Evolutionary conservation across 805 yeast species (phyloP), one percentile per base, ranked within the genome.

Genomic region (Metschnikowia corniflorae): DNA sequence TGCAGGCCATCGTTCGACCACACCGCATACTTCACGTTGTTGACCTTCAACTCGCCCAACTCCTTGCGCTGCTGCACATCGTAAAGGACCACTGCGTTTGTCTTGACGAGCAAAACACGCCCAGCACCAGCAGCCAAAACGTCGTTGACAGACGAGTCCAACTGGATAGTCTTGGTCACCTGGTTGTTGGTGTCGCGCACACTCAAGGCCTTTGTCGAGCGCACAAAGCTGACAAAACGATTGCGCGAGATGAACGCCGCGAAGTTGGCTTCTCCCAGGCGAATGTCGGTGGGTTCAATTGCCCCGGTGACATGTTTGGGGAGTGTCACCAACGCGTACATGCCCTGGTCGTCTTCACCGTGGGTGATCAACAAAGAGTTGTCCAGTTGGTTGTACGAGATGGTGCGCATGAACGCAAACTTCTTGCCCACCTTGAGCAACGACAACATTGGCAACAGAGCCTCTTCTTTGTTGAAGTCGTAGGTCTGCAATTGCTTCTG

Each of bases 221-320:
- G 82, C 39, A 77, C 68, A 58, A 83, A 86, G 21, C 85, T 86
- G 39, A 86, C 94, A 63, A 87, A 93, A 64, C 98, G 75, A 67
- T 93, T 93, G 60, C 98, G 83, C 10, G 97, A 88, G 51, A 94
- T 87, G 60, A 93, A 93, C 43, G 83, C 71, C 12, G 97, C 98
- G 60, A 78, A 79, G 53, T 77, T 78, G 25, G 93, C 96, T 37
- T 78, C 77, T 35, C 96, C 97, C 53, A 77, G 79, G 42, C 83
- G 69, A 33, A 83, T 70, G 43, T 82, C 81, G n/a, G 80, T 72
- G 37, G 97, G 96, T 54, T 89, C 97, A 47, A 87, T 77, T n/a
- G 96, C 95, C 47, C 96, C 96, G 41, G 91, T 77, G 26, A 82
- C 83, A 59, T 86, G 91, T 51, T 83, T 83, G 43, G 97, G 96